These are phyloP conservation scores for Talaromyces ruber DNA, from an alignment of 495 filamentous ascomycete genomes.

Conservation along the genomic window DNA sequence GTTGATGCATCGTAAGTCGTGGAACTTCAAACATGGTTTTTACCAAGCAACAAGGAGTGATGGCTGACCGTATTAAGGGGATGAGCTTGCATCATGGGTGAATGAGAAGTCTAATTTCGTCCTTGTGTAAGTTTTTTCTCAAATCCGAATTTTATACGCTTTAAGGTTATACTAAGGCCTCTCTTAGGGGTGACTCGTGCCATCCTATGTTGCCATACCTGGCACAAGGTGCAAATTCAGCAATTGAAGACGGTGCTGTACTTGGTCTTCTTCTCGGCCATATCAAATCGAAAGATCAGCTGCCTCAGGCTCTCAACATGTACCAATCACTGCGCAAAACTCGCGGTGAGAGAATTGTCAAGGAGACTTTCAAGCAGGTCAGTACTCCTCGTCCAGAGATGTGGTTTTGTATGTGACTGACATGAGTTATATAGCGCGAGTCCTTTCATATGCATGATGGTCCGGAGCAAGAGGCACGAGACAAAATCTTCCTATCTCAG, in stretches of 20 bases:
- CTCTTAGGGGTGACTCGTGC: conserved; percentile 48
- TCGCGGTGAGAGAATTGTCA: conserved; percentile 47
- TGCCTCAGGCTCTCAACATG: conserved; percentile 38
- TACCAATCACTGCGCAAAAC: conserved; percentile 56
- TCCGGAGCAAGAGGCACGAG: conserved; percentile 6
- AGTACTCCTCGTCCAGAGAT: neutral
- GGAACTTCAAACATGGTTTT: conserved; percentile 10
- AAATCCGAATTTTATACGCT: neutral
- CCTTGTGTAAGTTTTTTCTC: neutral
- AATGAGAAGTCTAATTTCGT: neutral
- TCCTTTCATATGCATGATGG: conserved; percentile 53
- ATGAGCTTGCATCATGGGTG: neutral
- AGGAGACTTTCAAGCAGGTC: conserved; percentile 28
- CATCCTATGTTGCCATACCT: conserved; percentile 64
- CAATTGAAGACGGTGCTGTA: conserved; percentile 45
- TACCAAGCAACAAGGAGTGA: neutral
- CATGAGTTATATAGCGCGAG: conserved; percentile 31
- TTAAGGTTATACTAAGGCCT: neutral
- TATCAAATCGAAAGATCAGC: conserved; percentile 27
- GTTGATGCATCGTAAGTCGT: conserved; percentile 48
- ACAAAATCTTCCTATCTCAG: neutral
- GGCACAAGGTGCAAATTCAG: conserved; percentile 46
- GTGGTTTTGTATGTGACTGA: neutral
- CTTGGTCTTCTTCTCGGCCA: conserved; percentile 35
- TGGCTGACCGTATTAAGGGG: neutral